These are phyloP conservation scores for Tetramitus jugosus DNA, from an alignment of 208 protist species.

Conservation along the genomic window DNA sequence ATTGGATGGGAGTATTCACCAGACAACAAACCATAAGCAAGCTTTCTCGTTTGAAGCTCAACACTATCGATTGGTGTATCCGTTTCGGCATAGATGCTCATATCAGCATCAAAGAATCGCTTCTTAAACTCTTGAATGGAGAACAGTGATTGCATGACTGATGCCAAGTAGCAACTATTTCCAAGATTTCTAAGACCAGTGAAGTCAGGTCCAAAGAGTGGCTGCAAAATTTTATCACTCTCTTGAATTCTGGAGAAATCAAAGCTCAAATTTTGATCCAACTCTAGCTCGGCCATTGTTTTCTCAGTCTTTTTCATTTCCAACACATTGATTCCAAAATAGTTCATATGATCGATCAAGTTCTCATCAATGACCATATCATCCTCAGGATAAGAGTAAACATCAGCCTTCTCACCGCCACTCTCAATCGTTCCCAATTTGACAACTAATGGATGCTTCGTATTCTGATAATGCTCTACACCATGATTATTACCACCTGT, in stretches of 20 bases:
- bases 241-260: slow-evolving; percentile 80
- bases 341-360: slow-evolving; percentile 77
- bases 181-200: slow-evolving; percentile 84
- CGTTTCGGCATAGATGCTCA: slow-evolving; percentile 50
- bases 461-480: slow-evolving; percentile 66
- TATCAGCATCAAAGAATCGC: slow-evolving; percentile 48
- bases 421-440: slow-evolving; percentile 91
- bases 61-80: slow-evolving; percentile 54
- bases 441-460: slow-evolving; percentile 73
- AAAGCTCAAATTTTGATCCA: slow-evolving; percentile 87
- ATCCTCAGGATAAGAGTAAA: slow-evolving; percentile 87
- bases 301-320: slow-evolving; percentile 83
- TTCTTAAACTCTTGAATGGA: slow-evolving; percentile 57
- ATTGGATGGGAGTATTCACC: slow-evolving; percentile 69
- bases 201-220: slow-evolving; percentile 79
- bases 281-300: slow-evolving; percentile 87
- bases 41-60: slow-evolving; percentile 74
- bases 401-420: slow-evolving; percentile 65
- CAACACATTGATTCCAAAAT: slow-evolving; percentile 88
- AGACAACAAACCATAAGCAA: slow-evolving; percentile 74
- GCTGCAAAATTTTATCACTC: slow-evolving; percentile 62
- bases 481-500: slow-evolving; percentile 88
- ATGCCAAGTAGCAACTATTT: slow-evolving; percentile 94
- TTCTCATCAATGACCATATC: slow-evolving; percentile 83
- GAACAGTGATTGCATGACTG: slow-evolving; percentile 84